Conservation (phyloP, 306 rosid species). For the Castanea sativa region DNA sequence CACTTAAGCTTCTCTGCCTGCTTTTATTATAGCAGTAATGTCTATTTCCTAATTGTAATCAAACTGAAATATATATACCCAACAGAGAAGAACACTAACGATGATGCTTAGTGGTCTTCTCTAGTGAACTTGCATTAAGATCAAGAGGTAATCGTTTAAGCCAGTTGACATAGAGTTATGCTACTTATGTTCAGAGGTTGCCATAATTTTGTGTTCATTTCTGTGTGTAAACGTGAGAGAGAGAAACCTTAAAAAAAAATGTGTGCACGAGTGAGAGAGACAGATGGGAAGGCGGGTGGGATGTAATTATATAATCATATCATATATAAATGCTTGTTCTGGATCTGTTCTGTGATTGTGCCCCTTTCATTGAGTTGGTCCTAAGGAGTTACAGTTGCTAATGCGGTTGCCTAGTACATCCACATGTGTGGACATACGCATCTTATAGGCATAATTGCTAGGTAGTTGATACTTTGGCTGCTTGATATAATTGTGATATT, state of each 20-base stretch:
- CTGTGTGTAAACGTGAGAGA: too few species aligned
- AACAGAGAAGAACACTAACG: background rate
- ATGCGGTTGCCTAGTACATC: background rate
- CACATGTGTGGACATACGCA: background rate
- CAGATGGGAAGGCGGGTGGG: too few species aligned
- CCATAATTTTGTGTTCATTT: background rate
- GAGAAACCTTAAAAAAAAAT: background rate
- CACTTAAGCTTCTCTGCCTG: too few species aligned
- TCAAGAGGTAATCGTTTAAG: background rate
- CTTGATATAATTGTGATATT: constrained; percentile 12
- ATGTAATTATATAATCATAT: too few species aligned
- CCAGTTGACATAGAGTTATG: background rate
- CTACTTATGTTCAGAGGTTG: background rate
- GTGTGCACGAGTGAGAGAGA: background rate
- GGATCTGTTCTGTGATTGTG: background rate
- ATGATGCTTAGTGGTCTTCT: background rate
- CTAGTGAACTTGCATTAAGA: background rate
- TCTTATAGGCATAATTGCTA: constrained; percentile 7
- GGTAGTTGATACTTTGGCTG: background rate
- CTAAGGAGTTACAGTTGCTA: background rate
- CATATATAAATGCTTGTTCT: background rate
- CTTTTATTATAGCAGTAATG: too few species aligned
- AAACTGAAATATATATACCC: too few species aligned
- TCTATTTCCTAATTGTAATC: too few species aligned
- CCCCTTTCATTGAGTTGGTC: background rate